phyloP scores from a whole-genome alignment of 805 yeast species.

The Myxozyma melibiosi region DNA sequence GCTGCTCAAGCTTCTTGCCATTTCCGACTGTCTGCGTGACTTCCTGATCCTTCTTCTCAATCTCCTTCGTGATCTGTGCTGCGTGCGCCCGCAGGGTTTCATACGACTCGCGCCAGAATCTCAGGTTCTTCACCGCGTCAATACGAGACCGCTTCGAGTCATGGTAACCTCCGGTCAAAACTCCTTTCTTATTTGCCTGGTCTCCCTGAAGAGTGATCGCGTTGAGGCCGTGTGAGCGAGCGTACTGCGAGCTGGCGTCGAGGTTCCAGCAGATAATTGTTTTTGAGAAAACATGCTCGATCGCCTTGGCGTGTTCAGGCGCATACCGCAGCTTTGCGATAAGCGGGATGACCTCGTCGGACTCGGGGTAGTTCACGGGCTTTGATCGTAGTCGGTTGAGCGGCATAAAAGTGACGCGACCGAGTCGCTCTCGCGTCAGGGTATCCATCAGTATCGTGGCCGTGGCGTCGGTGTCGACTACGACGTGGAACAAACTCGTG shows the following conservation, averaged over 20 bases:
- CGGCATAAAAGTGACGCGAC: conserved; percentile 91
- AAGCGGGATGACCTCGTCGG: conserved; percentile 72
- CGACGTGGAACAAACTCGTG: conserved; percentile 76
- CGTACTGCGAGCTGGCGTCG: conserved; percentile 65
- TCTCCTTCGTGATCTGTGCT: conserved; percentile 43
- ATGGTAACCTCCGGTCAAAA: conserved; percentile 83
- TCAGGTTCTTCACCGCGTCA: conserved; percentile 64
- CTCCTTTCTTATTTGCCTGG: conserved; percentile 79
- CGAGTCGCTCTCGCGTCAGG: conserved; percentile 66
- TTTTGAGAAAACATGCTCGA: conserved; percentile 77
- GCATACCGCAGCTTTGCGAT: conserved; percentile 71
- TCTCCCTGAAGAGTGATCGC: conserved; percentile 94
- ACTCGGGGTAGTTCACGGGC: conserved; percentile 58
- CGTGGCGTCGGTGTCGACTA: conserved; percentile 84
- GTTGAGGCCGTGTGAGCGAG: conserved; percentile 60
- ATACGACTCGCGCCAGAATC: conserved; percentile 54
- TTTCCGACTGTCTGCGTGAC: conserved; percentile 55
- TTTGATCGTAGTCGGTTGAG: conserved; percentile 62
- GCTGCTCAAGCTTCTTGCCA: conserved; percentile 42
- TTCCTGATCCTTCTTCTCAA: conserved; percentile 53
- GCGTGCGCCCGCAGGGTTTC: conserved; percentile 48
- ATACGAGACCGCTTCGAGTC: conserved; percentile 69
- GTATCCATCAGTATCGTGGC: conserved; percentile 81
- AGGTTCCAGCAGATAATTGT: conserved; percentile 75
- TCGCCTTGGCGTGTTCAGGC: conserved; percentile 60